A percentile compares a stretch with the other conserved stretches of the same genome.
These are phyloP conservation scores for Sambucus nigra DNA, from an alignment of 129 eudicot genomes.

Conservation along the genomic window DNA sequence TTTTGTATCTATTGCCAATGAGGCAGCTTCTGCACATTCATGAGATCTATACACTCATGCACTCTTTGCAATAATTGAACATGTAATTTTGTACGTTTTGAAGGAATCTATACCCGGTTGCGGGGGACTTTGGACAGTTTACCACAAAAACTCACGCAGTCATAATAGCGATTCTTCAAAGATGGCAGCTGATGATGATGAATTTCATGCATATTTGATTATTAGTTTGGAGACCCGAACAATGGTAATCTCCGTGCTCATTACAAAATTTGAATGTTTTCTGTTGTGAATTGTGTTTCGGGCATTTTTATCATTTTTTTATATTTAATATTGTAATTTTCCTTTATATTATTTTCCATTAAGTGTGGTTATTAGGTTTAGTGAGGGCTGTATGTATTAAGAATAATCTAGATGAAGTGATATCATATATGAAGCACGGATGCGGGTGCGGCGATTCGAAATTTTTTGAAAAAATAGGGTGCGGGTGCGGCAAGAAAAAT, in stretches of 20 bases:
- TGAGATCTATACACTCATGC: not conserved
- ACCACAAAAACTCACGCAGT: slow-evolving; percentile 84
- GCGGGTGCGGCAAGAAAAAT: too few species aligned
- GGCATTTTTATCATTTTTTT: too few species aligned
- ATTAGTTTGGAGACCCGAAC: slow-evolving; percentile 92
- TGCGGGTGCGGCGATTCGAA: too few species aligned
- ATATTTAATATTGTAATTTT: too few species aligned
- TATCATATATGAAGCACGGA: too few species aligned
- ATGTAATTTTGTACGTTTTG: slow-evolving; percentile 7
- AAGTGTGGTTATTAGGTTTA: too few species aligned
- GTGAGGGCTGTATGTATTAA: too few species aligned
- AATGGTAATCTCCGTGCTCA: slow-evolving; percentile 48
- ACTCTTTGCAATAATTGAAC: not conserved
- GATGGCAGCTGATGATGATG: slow-evolving; percentile 70
- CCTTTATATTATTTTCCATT: too few species aligned
- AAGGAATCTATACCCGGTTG: slow-evolving; percentile 94
- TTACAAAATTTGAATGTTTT: slow-evolving; percentile 3
- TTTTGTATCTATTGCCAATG: not conserved
- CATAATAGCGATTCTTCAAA: slow-evolving; percentile 59
- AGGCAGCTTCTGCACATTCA: slow-evolving; percentile 3
- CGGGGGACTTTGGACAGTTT: slow-evolving; percentile 97
- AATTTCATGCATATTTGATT: slow-evolving; percentile 87
- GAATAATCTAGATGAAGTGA: too few species aligned
- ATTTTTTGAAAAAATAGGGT: too few species aligned
- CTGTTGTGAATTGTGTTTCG: too few species aligned